phyloP scores from a whole-genome alignment of 495 filamentous ascomycete genomes.

The Elasticomyces elasticus region DNA sequence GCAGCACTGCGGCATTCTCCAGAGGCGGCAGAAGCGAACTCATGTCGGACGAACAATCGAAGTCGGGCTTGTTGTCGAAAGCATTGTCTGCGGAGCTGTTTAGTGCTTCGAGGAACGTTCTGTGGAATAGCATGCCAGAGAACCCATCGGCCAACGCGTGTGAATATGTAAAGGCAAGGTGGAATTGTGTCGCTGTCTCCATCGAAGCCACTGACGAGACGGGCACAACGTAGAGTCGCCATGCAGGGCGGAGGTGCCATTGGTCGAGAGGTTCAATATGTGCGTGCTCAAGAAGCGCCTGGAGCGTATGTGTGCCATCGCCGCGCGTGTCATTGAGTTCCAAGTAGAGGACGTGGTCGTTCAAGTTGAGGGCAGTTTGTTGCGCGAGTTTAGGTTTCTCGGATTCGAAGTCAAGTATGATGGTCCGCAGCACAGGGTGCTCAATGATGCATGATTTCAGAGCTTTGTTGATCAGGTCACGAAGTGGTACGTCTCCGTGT shows the following conservation, averaged over 20 bases:
- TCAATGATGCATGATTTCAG: background rate
- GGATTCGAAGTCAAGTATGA: background rate
- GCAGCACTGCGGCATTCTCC: background rate
- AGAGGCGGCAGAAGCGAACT: background rate
- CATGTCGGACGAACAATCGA: background rate
- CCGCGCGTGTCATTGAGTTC: background rate
- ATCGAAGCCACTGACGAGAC: background rate
- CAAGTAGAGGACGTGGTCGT: background rate
- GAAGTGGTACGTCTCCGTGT: background rate
- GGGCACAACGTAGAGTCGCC: background rate
- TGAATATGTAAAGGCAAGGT: background rate
- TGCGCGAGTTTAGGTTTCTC: background rate
- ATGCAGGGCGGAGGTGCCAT: background rate
- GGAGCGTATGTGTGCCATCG: background rate
- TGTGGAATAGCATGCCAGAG: background rate
- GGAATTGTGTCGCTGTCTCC: background rate
- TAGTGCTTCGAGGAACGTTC: background rate
- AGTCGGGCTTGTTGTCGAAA: background rate
- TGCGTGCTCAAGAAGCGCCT: background rate
- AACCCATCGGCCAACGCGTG: background rate
- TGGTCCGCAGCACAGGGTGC: background rate
- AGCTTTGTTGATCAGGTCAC: background rate
- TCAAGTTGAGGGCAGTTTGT: background rate
- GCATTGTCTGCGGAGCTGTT: background rate
- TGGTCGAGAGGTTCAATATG: background rate